Conservation (phyloP, 2,329 filamentous ascomycete genomes). For the Coniochaeta sp. region DNA sequence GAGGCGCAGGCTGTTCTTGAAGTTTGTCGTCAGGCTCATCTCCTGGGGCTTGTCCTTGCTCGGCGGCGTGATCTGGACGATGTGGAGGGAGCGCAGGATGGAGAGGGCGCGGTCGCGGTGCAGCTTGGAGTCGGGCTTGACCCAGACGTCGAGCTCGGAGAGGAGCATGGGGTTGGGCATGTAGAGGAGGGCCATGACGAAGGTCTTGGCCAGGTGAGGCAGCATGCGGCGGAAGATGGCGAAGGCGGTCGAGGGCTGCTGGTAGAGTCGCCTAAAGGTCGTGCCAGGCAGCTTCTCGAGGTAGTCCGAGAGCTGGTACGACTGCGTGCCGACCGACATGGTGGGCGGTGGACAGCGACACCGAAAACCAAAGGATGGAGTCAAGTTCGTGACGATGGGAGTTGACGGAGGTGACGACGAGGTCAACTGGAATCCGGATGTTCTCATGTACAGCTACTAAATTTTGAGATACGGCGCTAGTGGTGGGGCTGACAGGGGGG, state of each 20-base stretch:
- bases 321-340: constrained; percentile 39
- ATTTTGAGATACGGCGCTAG: background rate
- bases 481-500: background rate
- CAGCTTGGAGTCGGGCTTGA: constrained; percentile 57
- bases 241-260: constrained; percentile 89
- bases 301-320: constrained; percentile 71
- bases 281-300: constrained; percentile 85
- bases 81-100: constrained; percentile 78
- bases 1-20: constrained; percentile 73
- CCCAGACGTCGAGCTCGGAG: constrained; percentile 79
- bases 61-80: constrained; percentile 59
- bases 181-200: constrained; percentile 94
- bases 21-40: constrained; percentile 72
- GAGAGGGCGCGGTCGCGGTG: constrained; percentile 79
- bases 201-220: constrained; percentile 81
- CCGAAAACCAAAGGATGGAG: background rate
- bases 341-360: constrained; percentile 3
- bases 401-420: background rate
- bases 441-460: background rate
- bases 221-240: constrained; percentile 98
- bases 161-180: constrained; percentile 72
- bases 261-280: constrained; percentile 86
- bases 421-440: no score
- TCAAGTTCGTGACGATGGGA: background rate
- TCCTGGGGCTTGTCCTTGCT: constrained; percentile 58